Evolutionary conservation across 495 filamentous ascomycete species (phyloP), one percentile per base, ranked within the genome.

Genomic region (Penicillium crystallinum): DNA sequence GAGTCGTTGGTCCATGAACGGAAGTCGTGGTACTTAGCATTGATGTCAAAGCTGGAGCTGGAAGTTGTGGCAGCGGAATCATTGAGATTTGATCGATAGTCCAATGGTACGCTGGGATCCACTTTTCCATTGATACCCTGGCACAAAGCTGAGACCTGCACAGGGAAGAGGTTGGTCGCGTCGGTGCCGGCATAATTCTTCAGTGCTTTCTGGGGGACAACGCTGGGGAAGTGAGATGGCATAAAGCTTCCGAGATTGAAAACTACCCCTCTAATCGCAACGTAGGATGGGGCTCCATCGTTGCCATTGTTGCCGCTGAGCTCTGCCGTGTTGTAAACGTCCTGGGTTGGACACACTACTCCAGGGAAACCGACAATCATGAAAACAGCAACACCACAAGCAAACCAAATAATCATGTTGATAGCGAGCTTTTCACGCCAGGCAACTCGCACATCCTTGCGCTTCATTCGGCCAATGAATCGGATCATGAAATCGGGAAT

Each of bases 401-500:
- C 78, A 54, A 92, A 79, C 93, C 93, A 99, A 64, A 99, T 99
- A 68, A 97, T 81, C 57, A 97, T 70, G 75, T 99, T 99, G 79
- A 99, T 99, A 30, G 93, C 93, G 49, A 97, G 69, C 77, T 98
- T 98, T 66, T 98, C 93, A 53, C 93, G 81, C 93, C 93, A 98
- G 3, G 93, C 93, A 55, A 85, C 77, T 38, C 90, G 87, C n/a
- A 98, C 82, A 63, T 98, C 93, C 66, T 92, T 92, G 40, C 93
- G 86, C 57, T 85, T 83, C 86, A 96, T 97, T 14, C 89, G 80
- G 14, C 91, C 91, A 48, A 95, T 49, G 62, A 76, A 78, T 41
- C 83, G 79, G 68, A 97, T 89, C 38, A 85, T 59, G 59, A 97
- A 88, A 66, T 96, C 89, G 17, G 93, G 93, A 36, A 97, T 76